A percentile compares a stretch with the other conserved stretches of the same genome.
These are phyloP conservation scores for Xylaria acuta DNA, from an alignment of 495 filamentous ascomycete species.

Conservation along the genomic window DNA sequence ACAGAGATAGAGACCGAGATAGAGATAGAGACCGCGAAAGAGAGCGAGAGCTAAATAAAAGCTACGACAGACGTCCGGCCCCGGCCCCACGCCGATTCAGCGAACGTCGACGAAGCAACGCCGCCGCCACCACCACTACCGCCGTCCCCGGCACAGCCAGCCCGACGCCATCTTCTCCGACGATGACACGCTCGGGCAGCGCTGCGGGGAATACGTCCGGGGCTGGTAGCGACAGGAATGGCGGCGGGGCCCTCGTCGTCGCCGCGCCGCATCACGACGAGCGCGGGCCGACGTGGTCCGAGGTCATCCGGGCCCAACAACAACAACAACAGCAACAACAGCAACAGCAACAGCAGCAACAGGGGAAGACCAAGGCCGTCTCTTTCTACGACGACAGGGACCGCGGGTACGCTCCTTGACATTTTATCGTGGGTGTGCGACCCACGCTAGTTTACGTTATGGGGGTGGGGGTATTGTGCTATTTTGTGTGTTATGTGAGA, in stretches of 20 bases:
- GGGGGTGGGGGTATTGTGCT: not conserved
- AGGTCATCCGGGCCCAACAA: conserved; percentile 29
- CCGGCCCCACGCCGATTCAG: conserved; percentile 9
- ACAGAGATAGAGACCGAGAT: conserved; percentile 31
- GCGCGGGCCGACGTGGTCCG: conserved; percentile 38
- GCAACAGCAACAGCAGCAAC: conserved; percentile 16
- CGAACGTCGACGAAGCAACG: conserved; percentile 15
- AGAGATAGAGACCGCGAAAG: conserved; percentile 21
- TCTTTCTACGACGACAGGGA: conserved; percentile 17
- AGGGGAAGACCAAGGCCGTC: conserved; percentile 8
- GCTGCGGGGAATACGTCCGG: not conserved
- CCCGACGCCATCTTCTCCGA: conserved; percentile 10
- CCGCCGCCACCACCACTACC: not conserved
- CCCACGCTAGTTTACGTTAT: not conserved
- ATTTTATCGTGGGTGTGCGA: not conserved
- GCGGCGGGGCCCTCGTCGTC: conserved; percentile 16
- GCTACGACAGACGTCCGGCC: conserved; percentile 20
- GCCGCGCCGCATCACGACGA: conserved; percentile 25
- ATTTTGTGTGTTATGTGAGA: not conserved
- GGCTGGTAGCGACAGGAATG: not conserved
- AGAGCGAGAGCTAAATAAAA: conserved; percentile 3
- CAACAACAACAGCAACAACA: conserved; percentile 21
- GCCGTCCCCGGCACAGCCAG: conserved; percentile 20
- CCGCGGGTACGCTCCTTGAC: not conserved
- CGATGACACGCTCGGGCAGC: not conserved